Evolutionary conservation across 2,329 filamentous ascomycete species (phyloP), one percentile per base, ranked within the genome.

Genomic region (Trichoderma lentiforme): DNA sequence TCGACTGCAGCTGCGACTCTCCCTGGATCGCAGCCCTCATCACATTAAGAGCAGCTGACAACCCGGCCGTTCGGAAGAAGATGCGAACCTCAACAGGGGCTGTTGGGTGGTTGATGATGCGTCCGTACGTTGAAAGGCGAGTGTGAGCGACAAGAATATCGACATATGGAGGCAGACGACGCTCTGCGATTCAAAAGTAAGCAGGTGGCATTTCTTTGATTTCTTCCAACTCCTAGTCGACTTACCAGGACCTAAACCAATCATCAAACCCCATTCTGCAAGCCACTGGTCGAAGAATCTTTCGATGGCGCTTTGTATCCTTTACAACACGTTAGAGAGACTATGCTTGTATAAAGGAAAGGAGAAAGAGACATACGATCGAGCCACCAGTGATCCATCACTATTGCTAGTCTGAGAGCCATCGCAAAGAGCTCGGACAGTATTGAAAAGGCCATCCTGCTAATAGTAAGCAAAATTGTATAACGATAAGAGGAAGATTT

Each of bases 111-210:
- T 93, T 93, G 77, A 93, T 91, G 12, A 93, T 90, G 72, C 89
- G 90, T 70, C 89, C 89, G 78, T 93, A 93, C 15, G 91, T 91
- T n/a, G 91, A 93, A 1, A 93, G 83, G 30, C 90, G 87, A 1
- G 91, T 93, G 75, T 93, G 91, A 0, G 88, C 91, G 51, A 92
- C 89, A 3, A 93, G 84, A 67, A 93, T 93, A 72, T 93, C 91
- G 30, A 93, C 91, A 73, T 93, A 93, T 0, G 91, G 91, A 0
- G 91, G 91, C 0, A 93, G 84, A 1, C 84, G 84, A 18, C 84
- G 83, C 67, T 88, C 86, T 84, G 12, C 8, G 18, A 39, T 67
- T 15, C 15, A 57, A 12, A 24, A 14, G 66, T 53, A 18, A 70
- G 68, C 9, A 32, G 24, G 71, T 36, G 56, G 21, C 30, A 14